These are phyloP conservation scores for Entelexis sorbosivorans DNA, from an alignment of 1,139 yeast genomes.

Conservation along the genomic window DNA sequence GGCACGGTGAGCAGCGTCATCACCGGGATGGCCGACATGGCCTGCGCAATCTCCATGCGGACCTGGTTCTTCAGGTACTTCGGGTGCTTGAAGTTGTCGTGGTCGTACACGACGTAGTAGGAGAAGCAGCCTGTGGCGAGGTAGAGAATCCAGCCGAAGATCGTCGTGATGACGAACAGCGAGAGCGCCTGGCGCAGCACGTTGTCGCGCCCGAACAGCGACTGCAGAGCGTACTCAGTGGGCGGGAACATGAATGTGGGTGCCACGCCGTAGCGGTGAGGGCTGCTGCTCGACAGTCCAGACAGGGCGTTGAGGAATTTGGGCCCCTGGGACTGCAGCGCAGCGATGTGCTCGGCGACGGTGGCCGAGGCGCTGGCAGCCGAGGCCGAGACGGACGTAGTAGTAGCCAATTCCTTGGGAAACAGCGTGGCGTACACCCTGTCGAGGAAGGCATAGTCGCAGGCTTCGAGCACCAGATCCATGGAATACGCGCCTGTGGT, in stretches of 20 bases:
- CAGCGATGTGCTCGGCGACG: conserved; percentile 8
- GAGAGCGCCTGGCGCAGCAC: conserved; percentile 58
- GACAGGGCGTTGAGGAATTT: conserved; percentile 1
- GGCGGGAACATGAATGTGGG: conserved; percentile 33
- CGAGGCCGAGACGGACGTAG: conserved; percentile 14
- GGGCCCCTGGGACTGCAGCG: conserved; percentile 10
- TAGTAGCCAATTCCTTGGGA: conserved; percentile 31
- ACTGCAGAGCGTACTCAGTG: conserved; percentile 45
- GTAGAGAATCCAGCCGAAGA: conserved; percentile 79
- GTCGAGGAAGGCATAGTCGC: conserved; percentile 65
- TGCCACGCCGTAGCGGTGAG: conserved; percentile 22
- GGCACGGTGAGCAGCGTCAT: conserved; percentile 85
- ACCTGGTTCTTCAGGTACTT: conserved; percentile 89
- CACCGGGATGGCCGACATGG: conserved; percentile 67
- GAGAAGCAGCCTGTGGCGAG: conserved; percentile 64
- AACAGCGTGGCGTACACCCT: conserved; percentile 50
- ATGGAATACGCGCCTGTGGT: conserved; percentile 32
- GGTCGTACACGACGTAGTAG: conserved; percentile 70
- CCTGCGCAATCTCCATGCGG: conserved; percentile 67
- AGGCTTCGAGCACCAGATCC: conserved; percentile 81
- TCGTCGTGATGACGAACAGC: conserved; percentile 56
- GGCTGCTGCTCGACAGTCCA: conserved; percentile 8
- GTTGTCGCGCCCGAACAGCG: conserved; percentile 61
- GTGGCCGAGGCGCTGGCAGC: conserved; percentile 8
- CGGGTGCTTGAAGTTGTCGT: conserved; percentile 86